Evolutionary conservation across 129 eudicot genomes (phyloP), one percentile per base, ranked within the genome.

Genomic region (Tanacetum coccineum): DNA sequence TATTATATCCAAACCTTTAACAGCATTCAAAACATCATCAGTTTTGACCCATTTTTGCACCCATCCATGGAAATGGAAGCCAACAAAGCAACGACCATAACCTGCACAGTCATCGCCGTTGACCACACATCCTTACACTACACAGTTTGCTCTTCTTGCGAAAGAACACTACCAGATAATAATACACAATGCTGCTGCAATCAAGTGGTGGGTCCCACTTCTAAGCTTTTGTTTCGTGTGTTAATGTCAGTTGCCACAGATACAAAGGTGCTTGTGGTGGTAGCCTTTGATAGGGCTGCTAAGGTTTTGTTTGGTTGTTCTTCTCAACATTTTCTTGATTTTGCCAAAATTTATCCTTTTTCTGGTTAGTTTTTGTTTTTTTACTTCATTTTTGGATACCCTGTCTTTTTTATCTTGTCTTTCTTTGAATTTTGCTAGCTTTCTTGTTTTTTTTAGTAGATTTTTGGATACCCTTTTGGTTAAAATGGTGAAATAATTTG

Each of bases 281-380:
- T 94, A 6, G 67, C 84, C 79, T 94, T 94, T 78, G 99, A 94
- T 70, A 81, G 96, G 64, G 95, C 87, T 56, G 97, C 96, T 51
- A 89, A 79, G 81, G 88, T 84, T 72, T 67, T 94, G 42, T 89
- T 94, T 81, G 99, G 99, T 81, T 89, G 95, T 76, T 84, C 96
- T 26, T 95, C 99, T 66, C 87, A 93, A 62, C 88, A 84, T 53
- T 89, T 87, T 63, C 79, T 84, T 68, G 67, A 84, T 58, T 87
- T 87, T 53, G 86, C 87, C 78, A 86, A 87, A 71, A 79, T 76
- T 78, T 95, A 87, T 51, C 88, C 97, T 49, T 79, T 77, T 79
- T 79, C 87, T 32, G 95, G 99, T 94, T 71, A 60, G 70, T 66
- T 13, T 63, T 9, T 19, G 6, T n/a, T 28, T 25, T 57, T 11